Base-by-base conservation (phyloP, 305 asterid genomes). In the Rubia tinctorum region DNA sequence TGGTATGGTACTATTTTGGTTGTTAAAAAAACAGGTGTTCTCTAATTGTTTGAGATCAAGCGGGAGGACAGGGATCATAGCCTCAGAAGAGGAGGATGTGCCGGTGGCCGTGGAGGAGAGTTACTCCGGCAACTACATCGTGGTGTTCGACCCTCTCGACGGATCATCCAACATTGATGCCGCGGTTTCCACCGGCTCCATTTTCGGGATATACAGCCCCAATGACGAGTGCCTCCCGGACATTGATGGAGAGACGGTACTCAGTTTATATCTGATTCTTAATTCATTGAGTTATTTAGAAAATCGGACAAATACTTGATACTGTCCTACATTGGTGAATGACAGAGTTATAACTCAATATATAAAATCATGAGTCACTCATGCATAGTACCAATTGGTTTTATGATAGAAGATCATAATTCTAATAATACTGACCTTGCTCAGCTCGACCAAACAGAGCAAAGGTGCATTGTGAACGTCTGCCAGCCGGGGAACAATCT, bases 31-130 rank as follows among this genome's bases (percentile, higher is more conserved):
- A 23, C 85, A 93, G 97, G 93, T 89, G 64, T 91, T 91, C 80
- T 94, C 95, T 0, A 90, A 89, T 74, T 94, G 97, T 80, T 75
- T 94, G 89, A 86, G 89, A 74, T 94, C 99, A 17, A 94, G 97
- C 73, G 99, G 99, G 58, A 86, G 99, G 78, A 94, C 99, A 17
- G 97, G 99, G 76, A 94, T 94, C 83, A 91, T 94, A 69, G 97
- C 99, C 25, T 94, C 99, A 0, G 99, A 94, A 84, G 99, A 94
- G 82, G 99, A 94, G 86, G 97, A 94, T 79, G 97, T 91, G 8
- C 99, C 99, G 0, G 97, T 94, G 85, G 99, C 99, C 0, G 97
- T 94, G 75, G 99, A 94, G 77, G 97, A 94, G 81, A 94, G 93
- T 77, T 94, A 94, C 77, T 94, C 99, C 7, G 97, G 99, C 76